Percentiles rank a stretch among this genome's conserved stretches.
These are phyloP conservation scores for Colletotrichum tropicicola DNA, from an alignment of 2,329 filamentous ascomycete species.

Conservation along the genomic window DNA sequence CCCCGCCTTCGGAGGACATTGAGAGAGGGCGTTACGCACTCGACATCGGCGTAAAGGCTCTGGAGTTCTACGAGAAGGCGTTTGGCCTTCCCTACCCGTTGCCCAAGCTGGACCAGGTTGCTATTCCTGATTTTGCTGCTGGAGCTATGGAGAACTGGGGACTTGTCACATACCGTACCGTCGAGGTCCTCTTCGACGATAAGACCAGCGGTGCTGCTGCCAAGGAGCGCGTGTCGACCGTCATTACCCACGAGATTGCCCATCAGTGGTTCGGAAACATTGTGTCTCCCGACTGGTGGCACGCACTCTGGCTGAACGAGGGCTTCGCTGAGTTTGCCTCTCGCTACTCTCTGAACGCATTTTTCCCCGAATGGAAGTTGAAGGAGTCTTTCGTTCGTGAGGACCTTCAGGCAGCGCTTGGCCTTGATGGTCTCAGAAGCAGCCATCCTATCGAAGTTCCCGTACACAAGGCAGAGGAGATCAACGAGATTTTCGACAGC, in stretches of 20 bases:
- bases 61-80: constrained; percentile 95
- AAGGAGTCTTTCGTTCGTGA: constrained; percentile 97
- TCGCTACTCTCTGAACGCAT: constrained; percentile 84
- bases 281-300: constrained; percentile 99
- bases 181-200: constrained; percentile 90
- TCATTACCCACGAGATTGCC: constrained; percentile 95
- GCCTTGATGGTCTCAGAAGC: constrained; percentile 89
- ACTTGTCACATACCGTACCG: constrained; percentile 91
- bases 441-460: constrained; percentile 97
- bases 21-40: constrained; percentile 92
- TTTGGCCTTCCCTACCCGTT: constrained; percentile 89
- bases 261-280: constrained; percentile 99
- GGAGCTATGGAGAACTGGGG: constrained; percentile 97
- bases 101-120: constrained; percentile 96
- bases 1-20: constrained; percentile 88
- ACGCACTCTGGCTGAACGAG: constrained; percentile 95
- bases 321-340: constrained; percentile 72
- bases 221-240: constrained; percentile 93
- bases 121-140: constrained; percentile 93
- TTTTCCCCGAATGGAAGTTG: constrained; percentile 98
- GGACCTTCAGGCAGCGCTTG: constrained; percentile 86
- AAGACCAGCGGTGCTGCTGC: constrained; percentile 88
- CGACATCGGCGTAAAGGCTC: constrained; percentile 86
- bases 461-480: constrained; percentile 93
- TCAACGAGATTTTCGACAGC: constrained; percentile 98